Evolutionary conservation across 768 basidiomycete species (phyloP), one percentile per base, ranked within the genome.

Genomic region (Mycena sanguinolenta): DNA sequence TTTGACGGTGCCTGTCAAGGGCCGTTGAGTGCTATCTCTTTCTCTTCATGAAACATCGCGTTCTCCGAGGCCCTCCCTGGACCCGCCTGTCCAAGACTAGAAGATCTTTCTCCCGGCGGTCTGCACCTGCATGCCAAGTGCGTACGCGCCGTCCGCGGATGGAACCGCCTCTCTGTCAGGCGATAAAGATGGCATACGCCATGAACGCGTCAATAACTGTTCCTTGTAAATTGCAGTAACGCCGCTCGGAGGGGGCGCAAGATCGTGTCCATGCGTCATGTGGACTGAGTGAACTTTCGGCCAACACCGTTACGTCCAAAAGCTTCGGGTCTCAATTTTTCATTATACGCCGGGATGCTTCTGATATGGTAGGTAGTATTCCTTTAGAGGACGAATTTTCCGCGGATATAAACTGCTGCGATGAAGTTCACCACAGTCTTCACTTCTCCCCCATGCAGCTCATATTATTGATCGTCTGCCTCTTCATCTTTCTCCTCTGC

Each of bases 331-430:
- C 54, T 65, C 44, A 63, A 58, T 66, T 65, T 62, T 68, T 70
- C 69, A 64, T 70, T 60, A 52, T 67, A 70, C 53, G 46, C 72
- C 68, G 65, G 61, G 63, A 65, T 60, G 62, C 63, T 65, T 70
- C 72, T 70, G 62, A 63, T 73, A 64, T 63, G 54, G 36, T 50
- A 50, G 17, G 65, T 14, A 23, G 44, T 65, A 46, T 61, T n/a
- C 59, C 46, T 57, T 70, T 65, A 55, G 3, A 69, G 68, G 54
- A 38, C 39, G 28, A 60, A 42, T 59, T 38, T 70, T 54, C 72
- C 72, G 72, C 72, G 69, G 72, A 73, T 73, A 73, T 73, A 73
- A 73, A 73, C 50, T 50, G 42, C 72, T 28, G 39, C 58, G 64
- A 67, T 67, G 62, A 66, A 73, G 55, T 44, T 55, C 38, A 65